A percentile compares a stretch with the other conserved stretches of the same genome.
phyloP scores from a whole-genome alignment of 257 asterid genomes.

The Knoxia roxburghii region DNA sequence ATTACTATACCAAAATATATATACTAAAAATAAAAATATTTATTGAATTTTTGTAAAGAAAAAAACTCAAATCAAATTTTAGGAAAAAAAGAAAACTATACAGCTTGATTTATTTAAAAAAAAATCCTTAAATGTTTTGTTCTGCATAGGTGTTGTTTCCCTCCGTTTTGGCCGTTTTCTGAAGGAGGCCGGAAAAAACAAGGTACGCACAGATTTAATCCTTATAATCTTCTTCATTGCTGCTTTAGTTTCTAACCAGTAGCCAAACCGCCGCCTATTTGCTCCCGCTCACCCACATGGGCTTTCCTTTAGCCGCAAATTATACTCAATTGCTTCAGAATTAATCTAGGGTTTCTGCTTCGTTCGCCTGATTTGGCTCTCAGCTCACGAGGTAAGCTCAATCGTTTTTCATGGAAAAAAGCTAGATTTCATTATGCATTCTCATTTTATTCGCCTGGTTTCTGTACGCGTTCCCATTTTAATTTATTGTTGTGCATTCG shows the following conservation, averaged over 20 bases:
- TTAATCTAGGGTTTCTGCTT: neutral
- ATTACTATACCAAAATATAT: no score
- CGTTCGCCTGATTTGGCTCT: no score
- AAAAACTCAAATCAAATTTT: no score
- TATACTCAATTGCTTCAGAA: neutral
- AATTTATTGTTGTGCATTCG: neutral
- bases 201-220: slow-evolving; percentile 25
- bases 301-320: neutral
- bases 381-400: neutral
- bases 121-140: neutral
- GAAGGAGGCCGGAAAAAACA: slow-evolving; percentile 12
- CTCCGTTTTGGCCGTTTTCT: slow-evolving; percentile 3
- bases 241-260: no score
- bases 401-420: neutral
- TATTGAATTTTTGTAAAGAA: no score
- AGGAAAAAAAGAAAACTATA: neutral
- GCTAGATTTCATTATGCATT: no score
- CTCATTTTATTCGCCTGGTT: no score
- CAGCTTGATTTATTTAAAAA: neutral
- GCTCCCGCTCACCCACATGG: neutral
- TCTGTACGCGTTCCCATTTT: neutral
- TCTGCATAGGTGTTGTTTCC: no score
- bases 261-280: neutral
- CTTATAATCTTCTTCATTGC: neutral
- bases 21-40: no score